Conservation (phyloP, 1,284 basidiomycete species). For the Cutaneotrichosporon mucoides region DNA sequence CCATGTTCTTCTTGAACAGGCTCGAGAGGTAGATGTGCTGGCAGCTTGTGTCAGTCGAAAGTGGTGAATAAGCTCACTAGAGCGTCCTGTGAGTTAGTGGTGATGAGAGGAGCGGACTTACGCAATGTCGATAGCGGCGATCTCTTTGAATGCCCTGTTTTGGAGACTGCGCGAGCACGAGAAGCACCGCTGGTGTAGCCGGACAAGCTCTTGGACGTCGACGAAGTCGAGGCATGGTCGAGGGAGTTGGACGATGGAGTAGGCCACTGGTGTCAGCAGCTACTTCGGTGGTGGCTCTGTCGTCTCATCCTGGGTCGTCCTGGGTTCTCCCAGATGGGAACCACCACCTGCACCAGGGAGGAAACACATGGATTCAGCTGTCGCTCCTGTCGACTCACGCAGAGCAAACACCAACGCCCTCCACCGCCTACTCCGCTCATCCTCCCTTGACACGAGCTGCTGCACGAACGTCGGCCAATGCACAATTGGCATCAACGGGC, state of each 20-base stretch:
- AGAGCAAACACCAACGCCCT: neutral
- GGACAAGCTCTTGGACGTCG: neutral
- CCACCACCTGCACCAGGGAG: too few species aligned
- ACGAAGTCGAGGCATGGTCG: neutral
- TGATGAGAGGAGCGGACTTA: too few species aligned
- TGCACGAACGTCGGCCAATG: neutral
- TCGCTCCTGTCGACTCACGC: too few species aligned
- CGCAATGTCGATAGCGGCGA: neutral
- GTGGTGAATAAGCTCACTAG: too few species aligned
- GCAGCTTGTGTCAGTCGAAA: neutral
- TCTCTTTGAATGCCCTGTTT: neutral
- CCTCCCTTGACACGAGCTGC: neutral
- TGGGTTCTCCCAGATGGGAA: too few species aligned
- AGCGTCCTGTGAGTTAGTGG: too few species aligned
- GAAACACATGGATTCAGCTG: too few species aligned
- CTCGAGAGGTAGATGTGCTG: slow-evolving; percentile 1
- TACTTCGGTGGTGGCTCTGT: too few species aligned
- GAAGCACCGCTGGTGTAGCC: neutral
- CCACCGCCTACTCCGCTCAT: neutral
- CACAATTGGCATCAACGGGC: neutral
- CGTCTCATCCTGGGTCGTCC: too few species aligned
- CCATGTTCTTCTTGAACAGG: slow-evolving; percentile 1
- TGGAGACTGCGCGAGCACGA: neutral
- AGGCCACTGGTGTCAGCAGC: neutral
- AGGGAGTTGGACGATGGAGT: neutral